Evolutionary conservation across 2,329 filamentous ascomycete genomes (phyloP).

Genomic region (Fusarium guadeloupense): DNA sequence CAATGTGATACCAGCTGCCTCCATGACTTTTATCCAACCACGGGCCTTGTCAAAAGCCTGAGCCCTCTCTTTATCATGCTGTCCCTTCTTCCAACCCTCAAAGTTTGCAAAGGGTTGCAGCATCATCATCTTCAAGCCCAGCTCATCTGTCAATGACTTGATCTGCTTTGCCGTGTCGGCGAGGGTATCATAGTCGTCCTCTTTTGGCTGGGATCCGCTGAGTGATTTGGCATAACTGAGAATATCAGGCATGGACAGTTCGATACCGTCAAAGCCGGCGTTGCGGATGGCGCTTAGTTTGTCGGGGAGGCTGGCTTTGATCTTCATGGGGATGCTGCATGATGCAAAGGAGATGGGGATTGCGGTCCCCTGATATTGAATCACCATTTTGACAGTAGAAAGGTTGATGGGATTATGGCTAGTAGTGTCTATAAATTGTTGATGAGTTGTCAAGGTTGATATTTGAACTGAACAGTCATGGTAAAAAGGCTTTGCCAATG

Average conservation of each 20-base stretch:
- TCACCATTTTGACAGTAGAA: slow-evolving; percentile 1
- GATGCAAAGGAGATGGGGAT: slow-evolving; percentile 57
- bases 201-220: slow-evolving; percentile 59
- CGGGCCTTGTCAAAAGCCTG: slow-evolving; percentile 70
- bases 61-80: slow-evolving; percentile 61
- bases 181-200: slow-evolving; percentile 68
- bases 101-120: slow-evolving; percentile 81
- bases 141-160: slow-evolving; percentile 61
- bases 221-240: slow-evolving; percentile 65
- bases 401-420: accelerated
- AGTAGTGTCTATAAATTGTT: accelerated
- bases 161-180: slow-evolving; percentile 64
- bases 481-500: background rate
- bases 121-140: slow-evolving; percentile 71
- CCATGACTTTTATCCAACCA: slow-evolving; percentile 78
- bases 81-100: slow-evolving; percentile 72
- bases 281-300: slow-evolving; percentile 70
- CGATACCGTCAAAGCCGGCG: slow-evolving; percentile 74
- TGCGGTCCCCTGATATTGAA: slow-evolving; percentile 2
- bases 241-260: slow-evolving; percentile 79
- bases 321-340: slow-evolving; percentile 61
- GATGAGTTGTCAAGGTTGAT: background rate
- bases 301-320: slow-evolving; percentile 62
- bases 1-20: slow-evolving; percentile 73
- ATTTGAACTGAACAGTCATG: background rate